These are phyloP conservation scores for Tricholoma matsutake DNA, from an alignment of 768 basidiomycete genomes.

Conservation along the genomic window DNA sequence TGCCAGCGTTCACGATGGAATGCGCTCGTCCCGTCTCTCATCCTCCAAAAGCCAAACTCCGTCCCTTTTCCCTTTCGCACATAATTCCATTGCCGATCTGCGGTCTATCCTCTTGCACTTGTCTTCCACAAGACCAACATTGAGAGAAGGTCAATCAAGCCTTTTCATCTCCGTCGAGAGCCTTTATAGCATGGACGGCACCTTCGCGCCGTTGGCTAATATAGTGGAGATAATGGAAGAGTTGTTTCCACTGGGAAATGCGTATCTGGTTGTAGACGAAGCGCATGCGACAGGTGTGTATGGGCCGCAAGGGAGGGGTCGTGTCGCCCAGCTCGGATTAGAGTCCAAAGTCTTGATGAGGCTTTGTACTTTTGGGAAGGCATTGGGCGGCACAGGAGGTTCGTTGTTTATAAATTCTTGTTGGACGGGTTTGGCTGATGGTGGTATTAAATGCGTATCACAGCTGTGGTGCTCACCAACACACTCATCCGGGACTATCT, in stretches of 20 bases:
- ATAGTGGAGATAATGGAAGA: constrained; percentile 64
- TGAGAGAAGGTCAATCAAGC: constrained; percentile 39
- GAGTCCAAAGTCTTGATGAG: constrained; percentile 71
- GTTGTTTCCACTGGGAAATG: constrained; percentile 58
- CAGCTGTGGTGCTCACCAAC: constrained; percentile 75
- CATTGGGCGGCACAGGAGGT: constrained; percentile 84
- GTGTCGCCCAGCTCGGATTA: constrained; percentile 68
- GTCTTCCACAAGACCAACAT: constrained; percentile 29
- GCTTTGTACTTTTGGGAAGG: constrained; percentile 93
- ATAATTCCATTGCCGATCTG: constrained; percentile 65
- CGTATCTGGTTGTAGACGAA: constrained; percentile 83
- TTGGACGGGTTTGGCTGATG: too few relatives aligned
- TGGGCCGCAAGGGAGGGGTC: constrained; percentile 71
- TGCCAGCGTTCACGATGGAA: constrained; percentile 88
- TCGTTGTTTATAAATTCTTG: constrained; percentile 24
- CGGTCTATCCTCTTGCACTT: constrained; percentile 41
- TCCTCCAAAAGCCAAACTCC: constrained; percentile 21
- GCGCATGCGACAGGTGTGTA: constrained; percentile 93
- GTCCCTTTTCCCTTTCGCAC: constrained; percentile 52
- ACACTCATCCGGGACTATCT: constrained; percentile 77
- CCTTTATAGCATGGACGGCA: constrained; percentile 96
- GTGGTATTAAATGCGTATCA: background rate
- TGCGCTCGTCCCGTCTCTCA: constrained; percentile 57
- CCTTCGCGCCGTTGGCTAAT: constrained; percentile 68
- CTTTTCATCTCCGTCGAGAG: constrained; percentile 87